Conservation (phyloP, 768 basidiomycete genomes). For the Jaapia argillacea region DNA sequence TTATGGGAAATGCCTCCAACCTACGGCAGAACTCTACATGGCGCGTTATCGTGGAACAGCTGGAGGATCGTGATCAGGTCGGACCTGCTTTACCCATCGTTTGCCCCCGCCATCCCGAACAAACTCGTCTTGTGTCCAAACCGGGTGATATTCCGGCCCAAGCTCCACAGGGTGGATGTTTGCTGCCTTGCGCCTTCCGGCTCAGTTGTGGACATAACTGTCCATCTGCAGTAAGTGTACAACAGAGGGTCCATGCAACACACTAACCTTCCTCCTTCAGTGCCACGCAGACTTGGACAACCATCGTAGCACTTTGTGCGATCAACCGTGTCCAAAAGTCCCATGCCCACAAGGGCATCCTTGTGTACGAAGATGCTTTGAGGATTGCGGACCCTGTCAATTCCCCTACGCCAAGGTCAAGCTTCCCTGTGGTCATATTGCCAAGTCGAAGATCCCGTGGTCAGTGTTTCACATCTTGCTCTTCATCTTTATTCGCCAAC, state of each 20-base stretch:
- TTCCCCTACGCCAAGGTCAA: conserved; percentile 34
- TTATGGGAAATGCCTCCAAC: conserved; percentile 58
- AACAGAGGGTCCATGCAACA: too few species aligned
- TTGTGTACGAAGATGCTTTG: conserved; percentile 40
- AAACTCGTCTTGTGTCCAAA: conserved; percentile 26
- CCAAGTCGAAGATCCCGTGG: conserved; percentile 36
- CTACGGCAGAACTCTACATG: conserved; percentile 41
- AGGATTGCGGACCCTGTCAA: conserved; percentile 41
- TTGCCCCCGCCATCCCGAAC: conserved; percentile 46
- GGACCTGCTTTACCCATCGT: conserved; percentile 45
- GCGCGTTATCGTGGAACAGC: conserved; percentile 44
- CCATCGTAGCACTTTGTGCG: too few species aligned
- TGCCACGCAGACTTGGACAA: too few species aligned
- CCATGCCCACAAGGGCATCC: conserved; percentile 51
- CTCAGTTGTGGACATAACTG: conserved; percentile 58
- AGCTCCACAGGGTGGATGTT: conserved; percentile 60
- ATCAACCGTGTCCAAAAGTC: conserved; percentile 35
- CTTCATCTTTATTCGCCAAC: too few species aligned
- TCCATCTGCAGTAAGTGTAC: conserved; percentile 47
- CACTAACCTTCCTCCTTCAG: too few species aligned
- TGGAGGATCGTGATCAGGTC: conserved; percentile 35
- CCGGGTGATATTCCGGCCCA: conserved; percentile 41
- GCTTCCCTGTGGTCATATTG: conserved; percentile 54
- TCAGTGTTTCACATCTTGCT: too few species aligned
- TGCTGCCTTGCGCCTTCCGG: conserved; percentile 40